phyloP scores from a whole-genome alignment of 331 rosid genomes.

The Acacia concinna region DNA sequence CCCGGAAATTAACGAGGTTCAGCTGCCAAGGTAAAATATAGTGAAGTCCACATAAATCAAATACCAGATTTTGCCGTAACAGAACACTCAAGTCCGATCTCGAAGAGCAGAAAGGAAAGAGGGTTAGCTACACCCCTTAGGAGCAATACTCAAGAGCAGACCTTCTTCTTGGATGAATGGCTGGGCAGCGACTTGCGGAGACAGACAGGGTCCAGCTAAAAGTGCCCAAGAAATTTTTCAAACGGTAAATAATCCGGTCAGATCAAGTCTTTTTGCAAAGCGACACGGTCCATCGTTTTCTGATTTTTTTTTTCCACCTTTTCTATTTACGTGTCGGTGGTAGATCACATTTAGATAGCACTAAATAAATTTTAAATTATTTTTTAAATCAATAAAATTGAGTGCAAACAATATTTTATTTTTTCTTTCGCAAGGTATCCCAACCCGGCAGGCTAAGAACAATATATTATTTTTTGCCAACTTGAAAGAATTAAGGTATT shows the following conservation, averaged over 20 bases:
- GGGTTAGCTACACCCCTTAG: not conserved
- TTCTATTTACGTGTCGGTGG: not conserved
- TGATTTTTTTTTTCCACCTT: not conserved
- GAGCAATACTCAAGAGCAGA: not conserved
- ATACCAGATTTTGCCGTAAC: not conserved
- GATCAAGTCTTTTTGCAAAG: not conserved
- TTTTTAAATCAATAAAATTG: too few relatives aligned
- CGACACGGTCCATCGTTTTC: not conserved
- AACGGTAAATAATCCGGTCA: not conserved
- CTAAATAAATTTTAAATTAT: too few relatives aligned
- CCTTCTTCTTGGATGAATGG: not conserved
- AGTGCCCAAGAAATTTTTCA: constrained; percentile 2
- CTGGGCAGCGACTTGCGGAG: not conserved
- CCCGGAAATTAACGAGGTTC: not conserved
- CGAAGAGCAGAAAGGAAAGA: not conserved
- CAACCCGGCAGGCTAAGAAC: too few relatives aligned
- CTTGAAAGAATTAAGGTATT: too few relatives aligned
- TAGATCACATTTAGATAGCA: too few relatives aligned
- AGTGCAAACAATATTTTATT: too few relatives aligned
- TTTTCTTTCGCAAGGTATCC: too few relatives aligned
- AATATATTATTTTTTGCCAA: too few relatives aligned
- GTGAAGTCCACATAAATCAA: not conserved
- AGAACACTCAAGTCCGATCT: constrained; percentile 18
- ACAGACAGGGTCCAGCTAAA: constrained; percentile 10
- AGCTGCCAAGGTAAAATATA: not conserved